A percentile compares a stretch with the other conserved stretches of the same genome.
These are phyloP conservation scores for Pseudogymnoascus sp. DNA, from an alignment of 2,329 filamentous ascomycete genomes.

Conservation along the genomic window DNA sequence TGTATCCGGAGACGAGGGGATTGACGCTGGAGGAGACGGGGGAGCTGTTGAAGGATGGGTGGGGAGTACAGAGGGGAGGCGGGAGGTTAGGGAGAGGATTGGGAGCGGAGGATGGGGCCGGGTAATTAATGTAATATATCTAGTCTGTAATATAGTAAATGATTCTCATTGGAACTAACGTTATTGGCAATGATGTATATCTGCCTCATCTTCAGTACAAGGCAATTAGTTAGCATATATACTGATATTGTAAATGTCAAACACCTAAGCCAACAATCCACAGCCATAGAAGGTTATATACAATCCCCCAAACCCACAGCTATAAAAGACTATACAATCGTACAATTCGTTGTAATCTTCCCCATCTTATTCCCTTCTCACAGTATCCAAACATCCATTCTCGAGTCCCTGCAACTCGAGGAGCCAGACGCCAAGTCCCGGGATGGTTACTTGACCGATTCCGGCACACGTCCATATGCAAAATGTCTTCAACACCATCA, in stretches of 20 bases:
- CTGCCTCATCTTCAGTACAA: not conserved
- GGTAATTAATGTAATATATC: not conserved
- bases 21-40: conserved; percentile 75
- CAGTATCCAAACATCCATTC: not conserved
- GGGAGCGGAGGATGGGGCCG: not conserved
- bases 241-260: not conserved
- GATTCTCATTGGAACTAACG: not conserved
- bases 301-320: not conserved
- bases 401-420: not conserved
- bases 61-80: conserved; percentile 48
- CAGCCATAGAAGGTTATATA: not conserved
- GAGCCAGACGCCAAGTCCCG: not conserved
- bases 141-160: not conserved
- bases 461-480: conserved; percentile 5
- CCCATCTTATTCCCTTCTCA: not conserved
- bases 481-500: not conserved
- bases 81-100: not conserved
- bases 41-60: conserved; percentile 61
- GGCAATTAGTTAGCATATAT: not conserved
- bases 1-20: conserved; percentile 84
- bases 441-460: not conserved
- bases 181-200: not conserved
- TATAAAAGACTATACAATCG: not conserved
- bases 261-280: not conserved
- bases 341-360: not conserved